These are phyloP conservation scores for Podosphaera xanthii DNA, from an alignment of 2,329 filamentous ascomycete species.

Conservation along the genomic window DNA sequence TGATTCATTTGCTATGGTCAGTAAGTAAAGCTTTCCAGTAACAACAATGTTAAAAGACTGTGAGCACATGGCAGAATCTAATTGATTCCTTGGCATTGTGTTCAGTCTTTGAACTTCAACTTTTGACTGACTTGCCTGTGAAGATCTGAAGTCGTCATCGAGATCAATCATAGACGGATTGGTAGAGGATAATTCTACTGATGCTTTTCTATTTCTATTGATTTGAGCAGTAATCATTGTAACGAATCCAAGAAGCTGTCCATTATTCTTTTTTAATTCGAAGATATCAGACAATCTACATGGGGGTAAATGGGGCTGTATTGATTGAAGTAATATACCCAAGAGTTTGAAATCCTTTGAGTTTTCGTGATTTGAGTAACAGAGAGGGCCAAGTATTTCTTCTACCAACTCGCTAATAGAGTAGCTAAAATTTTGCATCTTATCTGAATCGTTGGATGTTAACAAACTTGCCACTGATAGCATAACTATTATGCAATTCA, in stretches of 20 bases:
- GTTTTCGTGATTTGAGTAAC: conserved; percentile 4
- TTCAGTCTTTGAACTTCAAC: conserved; percentile 23
- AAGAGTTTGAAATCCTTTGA: conserved; percentile 6
- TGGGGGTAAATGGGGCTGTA: conserved; percentile 13
- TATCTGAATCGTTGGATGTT: conserved; percentile 4
- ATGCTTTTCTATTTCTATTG: conserved; percentile 4
- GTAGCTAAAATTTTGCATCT: conserved; percentile 7
- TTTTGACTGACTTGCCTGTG: conserved; percentile 26
- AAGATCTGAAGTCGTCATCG: conserved; percentile 29
- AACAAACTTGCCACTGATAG: conserved; percentile 11
- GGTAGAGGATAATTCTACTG: conserved; percentile 9
- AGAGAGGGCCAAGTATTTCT: conserved; percentile 9
- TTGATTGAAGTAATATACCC: conserved; percentile 10
- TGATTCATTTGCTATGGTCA: conserved; percentile 7
- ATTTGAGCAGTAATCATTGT: conserved; percentile 8
- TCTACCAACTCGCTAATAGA: conserved; percentile 5
- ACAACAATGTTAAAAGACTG: conserved; percentile 11
- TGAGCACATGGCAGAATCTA: conserved; percentile 10
- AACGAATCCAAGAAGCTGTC: conserved; percentile 11
- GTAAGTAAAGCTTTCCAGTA: conserved; percentile 9
- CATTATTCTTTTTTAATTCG: conserved; percentile 6
- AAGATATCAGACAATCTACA: conserved; percentile 6
- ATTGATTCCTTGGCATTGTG: conserved; percentile 21
- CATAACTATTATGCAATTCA: conserved; percentile 12
- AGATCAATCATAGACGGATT: conserved; percentile 39